Evolutionary conservation across 768 basidiomycete species (phyloP), one percentile per base, ranked within the genome.

Genomic region (Leccinellum albellum): DNA sequence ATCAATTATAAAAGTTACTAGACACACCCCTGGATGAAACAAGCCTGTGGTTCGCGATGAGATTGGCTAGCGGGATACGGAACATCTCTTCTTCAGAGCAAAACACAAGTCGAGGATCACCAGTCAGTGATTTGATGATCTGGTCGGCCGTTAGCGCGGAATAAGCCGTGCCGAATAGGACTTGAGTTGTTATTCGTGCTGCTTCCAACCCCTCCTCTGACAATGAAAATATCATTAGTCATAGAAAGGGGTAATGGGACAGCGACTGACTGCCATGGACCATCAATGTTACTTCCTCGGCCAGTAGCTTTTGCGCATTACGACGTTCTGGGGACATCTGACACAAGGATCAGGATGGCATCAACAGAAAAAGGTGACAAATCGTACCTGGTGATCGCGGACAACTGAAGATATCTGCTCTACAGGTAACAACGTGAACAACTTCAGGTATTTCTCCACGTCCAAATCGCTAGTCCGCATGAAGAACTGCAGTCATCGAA

Each of bases 391-490:
- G 68, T 97, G 95, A 2, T 74, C 70, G 10, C 73, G 63, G 68
- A 94, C 73, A 6, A 88, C 67, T 1, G 76, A 73, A 2, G 79
- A 70, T 46, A 97, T 86, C 56, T 82, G 71, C 15, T 79, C 70
- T 13, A 81, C 63, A 0, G 87, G 74, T 29, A 95, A 74, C 42
- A 97, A 78, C 3, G 94, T 95, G 62, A 98, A 91, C 61, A 94
- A 74, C 61, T 83, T 87, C 28, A 98, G 77, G 66, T 92, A 91
- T 61, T 78, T 82, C 54, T 82, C 84, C 4, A 94, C 88, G 64
- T 94, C 91, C 13, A 80, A 81, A 64, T 98, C 95, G 0, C 85
- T 71, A 8, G 87, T 84, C 63, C 87, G 84, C 44, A 96, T 70
- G 76, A 97, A 98, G 75, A 96, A 98, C 96, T 99, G 49, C 1